Conservation (phyloP, 192 early-diverging fungal genomes). For the Podila epigama region DNA sequence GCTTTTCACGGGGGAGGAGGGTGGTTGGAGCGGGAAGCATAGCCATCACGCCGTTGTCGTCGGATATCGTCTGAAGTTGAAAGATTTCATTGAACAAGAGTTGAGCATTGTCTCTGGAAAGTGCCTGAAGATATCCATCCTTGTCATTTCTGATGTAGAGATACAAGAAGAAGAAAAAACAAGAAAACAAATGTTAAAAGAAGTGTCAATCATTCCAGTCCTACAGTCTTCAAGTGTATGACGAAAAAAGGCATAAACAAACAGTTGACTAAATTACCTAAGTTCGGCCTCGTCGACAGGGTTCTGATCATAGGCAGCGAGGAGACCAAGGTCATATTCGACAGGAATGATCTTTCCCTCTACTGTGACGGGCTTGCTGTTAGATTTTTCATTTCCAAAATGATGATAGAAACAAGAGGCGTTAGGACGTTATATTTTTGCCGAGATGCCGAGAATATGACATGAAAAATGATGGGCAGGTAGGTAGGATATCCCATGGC, state of each 20-base stretch:
- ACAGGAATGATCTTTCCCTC: conserved; percentile 85
- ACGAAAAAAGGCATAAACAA: too few relatives aligned
- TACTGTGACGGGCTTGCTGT: conserved; percentile 48
- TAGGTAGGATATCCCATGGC: neutral
- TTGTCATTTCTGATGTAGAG: conserved; percentile 35
- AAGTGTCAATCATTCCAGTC: too few relatives aligned
- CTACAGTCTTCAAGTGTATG: too few relatives aligned
- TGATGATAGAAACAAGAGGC: neutral
- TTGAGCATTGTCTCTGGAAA: conserved; percentile 85
- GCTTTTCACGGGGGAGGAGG: conserved; percentile 88
- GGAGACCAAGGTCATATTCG: conserved; percentile 88
- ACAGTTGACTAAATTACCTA: conserved; percentile 43
- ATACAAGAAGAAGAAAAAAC: neutral
- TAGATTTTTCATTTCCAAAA: neutral
- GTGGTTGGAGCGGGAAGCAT: conserved; percentile 73
- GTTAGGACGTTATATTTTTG: too few relatives aligned
- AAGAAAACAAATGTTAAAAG: neutral
- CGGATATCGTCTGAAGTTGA: conserved; percentile 68
- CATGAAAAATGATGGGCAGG: neutral
- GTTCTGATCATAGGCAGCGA: conserved; percentile 85
- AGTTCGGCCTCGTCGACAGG: conserved; percentile 72
- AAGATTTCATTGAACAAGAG: conserved; percentile 91
- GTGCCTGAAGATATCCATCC: conserved; percentile 69
- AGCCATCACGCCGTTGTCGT: conserved; percentile 81
- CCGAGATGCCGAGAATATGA: too few relatives aligned